These are phyloP conservation scores for Arabidopsis suecica DNA, from an alignment of 345 rosid species.

Conservation along the genomic window DNA sequence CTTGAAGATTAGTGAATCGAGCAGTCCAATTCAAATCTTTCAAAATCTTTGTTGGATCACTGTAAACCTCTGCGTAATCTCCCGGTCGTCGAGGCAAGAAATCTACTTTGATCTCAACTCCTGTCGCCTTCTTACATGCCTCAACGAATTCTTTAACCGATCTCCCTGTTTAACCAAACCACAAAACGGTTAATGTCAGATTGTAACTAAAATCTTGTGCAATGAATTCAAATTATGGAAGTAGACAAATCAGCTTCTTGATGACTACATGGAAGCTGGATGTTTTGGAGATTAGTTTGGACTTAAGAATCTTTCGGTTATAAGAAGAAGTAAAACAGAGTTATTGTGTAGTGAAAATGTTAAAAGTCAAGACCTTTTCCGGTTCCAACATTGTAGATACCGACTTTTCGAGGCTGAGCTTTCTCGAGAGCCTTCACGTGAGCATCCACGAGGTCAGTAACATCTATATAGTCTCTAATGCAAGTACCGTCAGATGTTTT, in stretches of 20 bases:
- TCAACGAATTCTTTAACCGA: conserved; percentile 96
- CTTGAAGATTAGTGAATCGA: conserved; percentile 65
- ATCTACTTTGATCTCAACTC: conserved; percentile 68
- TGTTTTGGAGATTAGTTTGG: neutral
- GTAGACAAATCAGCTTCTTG: neutral
- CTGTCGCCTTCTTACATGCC: conserved; percentile 96
- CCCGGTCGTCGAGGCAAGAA: conserved; percentile 92
- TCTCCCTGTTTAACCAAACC: conserved; percentile 54
- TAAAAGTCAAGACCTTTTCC: conserved; percentile 57
- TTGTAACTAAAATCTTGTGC: conserved; percentile 5
- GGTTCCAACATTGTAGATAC: conserved; percentile 97
- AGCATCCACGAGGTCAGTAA: conserved; percentile 96
- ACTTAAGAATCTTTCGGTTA: neutral
- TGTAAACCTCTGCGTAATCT: conserved; percentile 91
- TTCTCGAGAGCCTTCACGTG: conserved; percentile 95
- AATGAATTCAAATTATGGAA: neutral
- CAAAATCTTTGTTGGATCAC: conserved; percentile 83
- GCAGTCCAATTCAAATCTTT: conserved; percentile 94
- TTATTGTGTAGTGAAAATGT: conserved; percentile 23
- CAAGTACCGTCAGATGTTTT: conserved; percentile 93
- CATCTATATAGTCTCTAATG: conserved; percentile 92
- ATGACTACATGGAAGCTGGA: neutral
- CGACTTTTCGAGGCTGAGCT: conserved; percentile 73
- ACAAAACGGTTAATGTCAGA: neutral
- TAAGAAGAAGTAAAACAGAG: neutral